Base-by-base conservation (phyloP, 352 stramenopile species). In the Aphanomyces astaci region DNA sequence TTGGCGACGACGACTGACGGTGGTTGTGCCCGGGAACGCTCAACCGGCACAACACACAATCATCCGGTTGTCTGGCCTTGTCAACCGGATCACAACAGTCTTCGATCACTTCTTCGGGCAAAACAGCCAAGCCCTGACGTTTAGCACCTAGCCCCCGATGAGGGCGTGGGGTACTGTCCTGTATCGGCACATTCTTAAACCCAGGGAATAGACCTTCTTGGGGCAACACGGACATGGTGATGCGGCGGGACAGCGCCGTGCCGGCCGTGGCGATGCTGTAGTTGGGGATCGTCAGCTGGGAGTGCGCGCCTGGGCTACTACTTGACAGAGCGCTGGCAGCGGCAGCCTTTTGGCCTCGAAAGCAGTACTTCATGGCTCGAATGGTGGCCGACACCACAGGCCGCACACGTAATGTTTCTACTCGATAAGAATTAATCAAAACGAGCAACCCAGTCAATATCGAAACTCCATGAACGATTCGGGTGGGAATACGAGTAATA, bases 91-190 rank as follows among this genome's bases (percentile, higher is more conserved):
- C n/a, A n/a, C n/a, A n/a, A n/a, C n/a, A n/a, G n/a, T 75, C 69
- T 22, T 70, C 75, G 2, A 75, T 71, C n/a, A n/a, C n/a, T 28
- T 88, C 78, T 54, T 88, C 80, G 3, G 73, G 72, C 53, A 84
- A 72, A 19, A 66, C 36, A 25, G 60, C 36, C 17, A 66, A 31
- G 2, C 60, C 60, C 22, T 36, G 39, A 31, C 39, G 51, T 25
- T 66, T 66, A n/a, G 15, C 24, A 4, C 51, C 45, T 15, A 66
- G 28, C 5, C 60, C 19, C 5, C 60, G 60, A 4, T 30, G 48
- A 49, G 17, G 17, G 48, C 22, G 22, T 24, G 19, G 19, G 15
- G 19, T 7, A 22, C 19, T 10, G 28, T 24, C 9, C 48, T 22
- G 10, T 17, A 40, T 10, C 4, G 36, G 39, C 10, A 15, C 32